Base-by-base conservation (phyloP, 306 rosid genomes). In the Spatholobus suberectus region DNA sequence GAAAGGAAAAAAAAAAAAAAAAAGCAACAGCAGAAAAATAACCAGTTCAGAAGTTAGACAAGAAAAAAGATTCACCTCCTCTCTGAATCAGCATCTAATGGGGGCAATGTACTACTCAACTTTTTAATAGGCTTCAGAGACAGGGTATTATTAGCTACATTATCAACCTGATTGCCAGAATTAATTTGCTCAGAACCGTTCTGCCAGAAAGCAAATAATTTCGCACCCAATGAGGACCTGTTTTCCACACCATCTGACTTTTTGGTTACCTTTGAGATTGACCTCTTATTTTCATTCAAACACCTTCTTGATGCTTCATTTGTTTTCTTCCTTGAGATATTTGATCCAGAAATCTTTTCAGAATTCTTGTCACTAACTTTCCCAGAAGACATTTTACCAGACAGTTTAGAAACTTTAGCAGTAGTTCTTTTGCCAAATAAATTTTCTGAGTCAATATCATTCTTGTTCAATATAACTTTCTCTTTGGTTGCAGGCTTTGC, bases 41-140 rank as follows among this genome's bases (percentile, higher is more conserved):
- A 81, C 75, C 51, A 73, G 71, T 23, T 65, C 74, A 72, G 14
- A 54, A 59, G 55, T 54, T 5, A 3, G 81, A 76, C 14, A 72
- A 85, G 27, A 70, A 34, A 72, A 66, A 34, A 70, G 10, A 71
- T 69, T 82, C 76, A 92, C 99, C 98, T 92, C 87, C 80, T 88
- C 90, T 92, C 87, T 32, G 95, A 54, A 70, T 94, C 90, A 44
- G 87, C 84, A 87, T 92, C 97, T 83, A 94, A 81, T 52, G 83
- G 74, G 46, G 85, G 81, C 21, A 40, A 69, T 62, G 70, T 72
- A 76, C 82, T 54, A 63, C 84, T 82, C 80, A 55, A 76, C 62
- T 73, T 90, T 49, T 83, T 77, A 27, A 86, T 26, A 70, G 73
- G 77, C 78, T 83, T 85, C 14, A 80, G 68, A 34, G 78, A 40